Evolutionary conservation across 2,329 filamentous ascomycete species (phyloP).

Genomic region (Apiospora marii): DNA sequence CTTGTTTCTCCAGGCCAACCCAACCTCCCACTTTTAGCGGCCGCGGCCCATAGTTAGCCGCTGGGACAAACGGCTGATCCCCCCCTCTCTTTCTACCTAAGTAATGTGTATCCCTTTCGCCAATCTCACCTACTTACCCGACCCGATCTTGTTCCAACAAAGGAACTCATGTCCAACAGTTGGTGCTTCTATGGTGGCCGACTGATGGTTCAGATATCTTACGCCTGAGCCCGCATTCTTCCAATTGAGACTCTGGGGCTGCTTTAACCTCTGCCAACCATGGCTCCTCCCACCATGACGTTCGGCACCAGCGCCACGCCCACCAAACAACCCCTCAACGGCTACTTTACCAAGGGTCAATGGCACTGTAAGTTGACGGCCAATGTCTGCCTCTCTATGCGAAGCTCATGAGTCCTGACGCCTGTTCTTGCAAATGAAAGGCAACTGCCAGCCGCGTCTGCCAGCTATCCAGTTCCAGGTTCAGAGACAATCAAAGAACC

Average conservation of each 20-base stretch:
- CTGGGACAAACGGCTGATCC: not conserved
- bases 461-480: slow-evolving; percentile 58
- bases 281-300: slow-evolving; percentile 21
- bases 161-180: not conserved
- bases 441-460: slow-evolving; percentile 59
- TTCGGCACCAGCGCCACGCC: slow-evolving; percentile 26
- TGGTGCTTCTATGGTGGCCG: not conserved
- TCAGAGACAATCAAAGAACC: slow-evolving; percentile 57
- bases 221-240: not conserved
- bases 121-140: not conserved
- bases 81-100: not conserved
- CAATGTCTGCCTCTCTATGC: not conserved
- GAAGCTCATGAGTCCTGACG: slow-evolving; percentile 9
- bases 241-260: not conserved
- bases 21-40: slow-evolving; percentile 14
- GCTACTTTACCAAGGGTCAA: slow-evolving; percentile 31
- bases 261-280: not conserved
- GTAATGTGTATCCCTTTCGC: not conserved
- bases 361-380: slow-evolving; percentile 33
- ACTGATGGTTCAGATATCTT: not conserved
- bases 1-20: slow-evolving; percentile 3
- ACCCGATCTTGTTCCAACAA: not conserved
- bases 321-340: slow-evolving; percentile 24
- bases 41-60: not conserved
- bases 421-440: slow-evolving; percentile 40